Percentiles rank a stretch among this genome's conserved stretches.
phyloP scores from a whole-genome alignment of 176 grass and related monocot genomes.

The Pharus latifolius region DNA sequence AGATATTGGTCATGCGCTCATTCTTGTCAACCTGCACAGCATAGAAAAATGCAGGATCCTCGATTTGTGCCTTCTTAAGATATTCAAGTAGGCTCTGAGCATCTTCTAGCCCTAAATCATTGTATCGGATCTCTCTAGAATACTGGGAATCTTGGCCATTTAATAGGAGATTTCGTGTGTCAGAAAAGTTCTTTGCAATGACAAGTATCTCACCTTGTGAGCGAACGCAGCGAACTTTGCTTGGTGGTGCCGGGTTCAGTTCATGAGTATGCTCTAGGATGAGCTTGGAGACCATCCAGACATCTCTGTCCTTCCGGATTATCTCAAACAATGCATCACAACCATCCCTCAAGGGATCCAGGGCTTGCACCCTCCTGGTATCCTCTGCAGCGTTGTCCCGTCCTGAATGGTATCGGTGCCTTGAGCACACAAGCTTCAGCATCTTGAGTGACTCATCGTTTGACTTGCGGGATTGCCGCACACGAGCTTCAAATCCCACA shows the following conservation, averaged over 20 bases:
- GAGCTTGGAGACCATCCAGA: slow-evolving; percentile 80
- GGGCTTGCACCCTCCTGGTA: slow-evolving; percentile 33
- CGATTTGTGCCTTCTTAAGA: slow-evolving; percentile 46
- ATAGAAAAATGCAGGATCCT: slow-evolving; percentile 82
- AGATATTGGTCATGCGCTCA: slow-evolving; percentile 51
- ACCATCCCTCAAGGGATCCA: slow-evolving; percentile 41
- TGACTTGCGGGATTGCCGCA: slow-evolving; percentile 75
- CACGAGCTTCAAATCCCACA: slow-evolving; percentile 75
- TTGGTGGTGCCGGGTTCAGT: slow-evolving; percentile 40
- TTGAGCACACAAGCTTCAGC: slow-evolving; percentile 97
- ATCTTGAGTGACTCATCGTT: slow-evolving; percentile 91
- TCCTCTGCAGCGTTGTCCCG: slow-evolving; percentile 56
- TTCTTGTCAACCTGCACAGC: slow-evolving; percentile 61
- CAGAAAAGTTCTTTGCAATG: slow-evolving; percentile 90
- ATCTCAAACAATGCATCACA: slow-evolving; percentile 92
- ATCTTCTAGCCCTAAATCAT: slow-evolving; percentile 80
- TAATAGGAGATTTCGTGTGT: slow-evolving; percentile 83
- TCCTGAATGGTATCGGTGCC: slow-evolving; percentile 78
- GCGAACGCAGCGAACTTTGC: slow-evolving; percentile 78
- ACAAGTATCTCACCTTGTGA: slow-evolving; percentile 89
- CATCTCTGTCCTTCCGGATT: slow-evolving; percentile 67
- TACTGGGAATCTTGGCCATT: slow-evolving; percentile 49
- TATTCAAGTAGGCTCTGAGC: slow-evolving; percentile 72
- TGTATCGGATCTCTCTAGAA: slow-evolving; percentile 54
- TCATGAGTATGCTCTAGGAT: slow-evolving; percentile 83